A percentile compares a stretch with the other conserved stretches of the same genome.
Conservation (phyloP, 2,329 filamentous ascomycete species). For the Daldinia eschscholtzii region DNA sequence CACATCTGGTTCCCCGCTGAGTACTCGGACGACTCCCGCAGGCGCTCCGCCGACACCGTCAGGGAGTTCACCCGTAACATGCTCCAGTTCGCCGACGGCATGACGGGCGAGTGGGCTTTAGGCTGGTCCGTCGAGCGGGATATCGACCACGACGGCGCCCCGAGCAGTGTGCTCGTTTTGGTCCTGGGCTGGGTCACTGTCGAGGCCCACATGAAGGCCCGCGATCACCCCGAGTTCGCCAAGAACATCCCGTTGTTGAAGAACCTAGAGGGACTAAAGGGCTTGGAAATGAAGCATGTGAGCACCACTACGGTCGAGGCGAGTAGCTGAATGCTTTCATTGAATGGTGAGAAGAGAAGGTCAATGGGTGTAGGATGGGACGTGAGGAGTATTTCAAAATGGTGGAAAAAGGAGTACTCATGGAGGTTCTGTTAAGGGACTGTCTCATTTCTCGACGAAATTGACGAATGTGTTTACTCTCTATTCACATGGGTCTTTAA, state of each 20-base stretch:
- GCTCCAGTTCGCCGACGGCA: conserved; percentile 11
- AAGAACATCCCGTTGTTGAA: conserved; percentile 30
- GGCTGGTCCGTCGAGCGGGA: conserved; percentile 45
- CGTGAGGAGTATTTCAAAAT: neutral
- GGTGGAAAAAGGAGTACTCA: neutral
- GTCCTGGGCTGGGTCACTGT: conserved; percentile 44
- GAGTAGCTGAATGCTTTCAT: neutral
- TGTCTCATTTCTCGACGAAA: neutral
- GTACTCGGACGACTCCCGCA: conserved; percentile 28
- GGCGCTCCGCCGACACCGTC: neutral
- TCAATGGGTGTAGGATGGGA: neutral
- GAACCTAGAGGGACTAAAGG: conserved; percentile 36
- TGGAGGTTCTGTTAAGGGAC: neutral
- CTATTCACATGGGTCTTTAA: neutral
- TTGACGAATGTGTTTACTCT: neutral
- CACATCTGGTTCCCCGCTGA: conserved; percentile 44
- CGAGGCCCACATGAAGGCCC: conserved; percentile 36
- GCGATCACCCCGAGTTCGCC: conserved; percentile 37
- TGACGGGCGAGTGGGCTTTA: conserved; percentile 34
- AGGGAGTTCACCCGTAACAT: conserved; percentile 22
- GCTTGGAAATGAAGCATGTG: conserved; percentile 40
- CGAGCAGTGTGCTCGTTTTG: conserved; percentile 36
- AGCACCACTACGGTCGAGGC: conserved; percentile 31
- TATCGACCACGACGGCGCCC: conserved; percentile 36
- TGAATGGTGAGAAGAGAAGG: neutral